Evolutionary conservation across 1,284 basidiomycete species (phyloP), one percentile per base, ranked within the genome.

Genomic region (Hypsizygus ulmarius): DNA sequence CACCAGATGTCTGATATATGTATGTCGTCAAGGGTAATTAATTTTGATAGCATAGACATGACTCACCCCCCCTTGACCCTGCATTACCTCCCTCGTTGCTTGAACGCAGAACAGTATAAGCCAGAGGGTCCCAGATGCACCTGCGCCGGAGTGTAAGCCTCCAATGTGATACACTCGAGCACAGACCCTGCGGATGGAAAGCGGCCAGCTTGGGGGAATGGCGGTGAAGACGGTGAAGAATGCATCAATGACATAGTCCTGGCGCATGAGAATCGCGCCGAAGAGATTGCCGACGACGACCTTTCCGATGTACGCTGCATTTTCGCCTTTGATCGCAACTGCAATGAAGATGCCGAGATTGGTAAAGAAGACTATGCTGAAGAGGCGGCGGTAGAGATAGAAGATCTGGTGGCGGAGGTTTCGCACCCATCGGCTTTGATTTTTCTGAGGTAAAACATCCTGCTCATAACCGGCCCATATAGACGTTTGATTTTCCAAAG

Each of bases 121-220:
- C 81, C 80, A 83, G 0, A 79, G 62, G 0, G 75, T 62, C 2
- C 78, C 79, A 12, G 79, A 78, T 21, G 77, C 70, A 10, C 75
- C 79, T 54, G 72, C 74, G 15, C 79, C 79, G 6, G 78, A 80
- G 58, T 82, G 81, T 19, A 81, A 47, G 25, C 79, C 78, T 34
- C 79, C 79, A 42, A 81, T 79, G 49, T 79, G 77, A 51, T 81
- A 82, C 1, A 81, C 78, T 38, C 78, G 67, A 16, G 77, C 79
- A 51, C 70, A 73, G 8, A 78, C 64, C 9, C 75, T 68, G 36
- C 79, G 74, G 50, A 82, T 78, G 12, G 65, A 59, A 30, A 82
- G 61, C 2, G 79, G 79, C 77, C 77, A 79, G 16, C 78, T 81
- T 51, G 9, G 41, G 14, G 77, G 77, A 14, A 78, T 71, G 19